Evolutionary conservation across 495 filamentous ascomycete species (phyloP).

Genomic region (Acidiella bohemica): DNA sequence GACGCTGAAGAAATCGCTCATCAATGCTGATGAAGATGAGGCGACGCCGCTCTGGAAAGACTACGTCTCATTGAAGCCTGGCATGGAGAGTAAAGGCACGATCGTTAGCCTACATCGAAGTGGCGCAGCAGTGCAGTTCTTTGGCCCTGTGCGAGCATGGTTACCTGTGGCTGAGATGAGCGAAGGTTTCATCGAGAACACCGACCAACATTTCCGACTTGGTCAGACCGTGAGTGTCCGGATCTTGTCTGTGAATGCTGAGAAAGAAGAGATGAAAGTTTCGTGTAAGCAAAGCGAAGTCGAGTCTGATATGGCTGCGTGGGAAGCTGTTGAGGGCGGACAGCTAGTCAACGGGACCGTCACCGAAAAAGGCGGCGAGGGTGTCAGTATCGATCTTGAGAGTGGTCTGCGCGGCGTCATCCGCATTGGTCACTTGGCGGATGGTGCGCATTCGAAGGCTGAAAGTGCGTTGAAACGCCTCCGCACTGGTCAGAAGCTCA

Average conservation of each 20-base stretch:
- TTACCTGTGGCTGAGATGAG: constrained; percentile 94
- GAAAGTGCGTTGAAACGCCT: constrained; percentile 61
- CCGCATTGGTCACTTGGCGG: constrained; percentile 62
- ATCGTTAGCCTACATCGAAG: constrained; percentile 61
- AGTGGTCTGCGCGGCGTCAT: constrained; percentile 61
- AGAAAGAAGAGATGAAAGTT: constrained; percentile 59
- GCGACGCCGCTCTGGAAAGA: constrained; percentile 61
- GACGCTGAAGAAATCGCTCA: constrained; percentile 83
- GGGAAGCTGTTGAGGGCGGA: constrained; percentile 57
- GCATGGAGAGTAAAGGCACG: constrained; percentile 67
- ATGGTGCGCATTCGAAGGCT: constrained; percentile 64
- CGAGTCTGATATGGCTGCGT: constrained; percentile 55
- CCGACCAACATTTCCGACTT: constrained; percentile 70
- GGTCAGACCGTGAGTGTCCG: constrained; percentile 87
- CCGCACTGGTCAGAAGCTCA: constrained; percentile 63
- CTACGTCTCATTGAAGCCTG: constrained; percentile 54
- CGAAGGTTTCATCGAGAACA: constrained; percentile 84
- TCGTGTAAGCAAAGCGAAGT: constrained; percentile 81
- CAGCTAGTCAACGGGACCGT: constrained; percentile 62
- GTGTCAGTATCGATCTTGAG: constrained; percentile 61
- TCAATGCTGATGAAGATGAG: constrained; percentile 87
- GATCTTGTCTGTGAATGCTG: constrained; percentile 61
- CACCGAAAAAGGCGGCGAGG: constrained; percentile 70
- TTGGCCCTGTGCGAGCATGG: constrained; percentile 66
- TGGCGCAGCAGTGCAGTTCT: constrained; percentile 90